Percentiles rank a stretch among this genome's conserved stretches.
phyloP scores from a whole-genome alignment of 257 asterid genomes.

The Hygrophila difformis region DNA sequence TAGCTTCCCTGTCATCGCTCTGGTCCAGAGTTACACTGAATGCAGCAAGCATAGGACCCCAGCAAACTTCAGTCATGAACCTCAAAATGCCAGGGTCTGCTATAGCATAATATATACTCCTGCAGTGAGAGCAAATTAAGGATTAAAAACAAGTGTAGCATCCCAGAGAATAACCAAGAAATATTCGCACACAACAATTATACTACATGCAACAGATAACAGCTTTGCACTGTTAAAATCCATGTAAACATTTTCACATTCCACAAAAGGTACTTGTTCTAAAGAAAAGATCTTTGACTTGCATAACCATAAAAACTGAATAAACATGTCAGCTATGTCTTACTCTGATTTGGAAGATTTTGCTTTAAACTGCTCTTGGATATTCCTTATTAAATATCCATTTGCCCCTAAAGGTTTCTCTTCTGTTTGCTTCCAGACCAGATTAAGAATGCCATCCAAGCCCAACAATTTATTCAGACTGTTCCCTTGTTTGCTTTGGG shows the following conservation, averaged over 20 bases:
- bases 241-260: slow-evolving; percentile 8
- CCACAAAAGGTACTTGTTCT: slow-evolving; percentile 14
- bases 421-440: slow-evolving; percentile 95
- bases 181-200: slow-evolving; percentile 2
- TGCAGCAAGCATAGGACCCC: slow-evolving; percentile 99
- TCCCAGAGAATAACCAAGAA: slow-evolving; percentile 13
- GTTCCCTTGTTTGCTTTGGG: slow-evolving; percentile 84
- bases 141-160: slow-evolving; percentile 12
- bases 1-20: slow-evolving; percentile 91
- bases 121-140: slow-evolving; percentile 25
- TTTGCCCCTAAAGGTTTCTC: slow-evolving; percentile 91
- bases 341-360: slow-evolving; percentile 94
- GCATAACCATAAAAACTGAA: slow-evolving; percentile 7
- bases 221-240: slow-evolving; percentile 10
- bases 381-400: slow-evolving; percentile 76
- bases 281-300: neutral
- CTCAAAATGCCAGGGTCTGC: slow-evolving; percentile 85
- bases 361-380: slow-evolving; percentile 94
- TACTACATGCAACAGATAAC: slow-evolving; percentile 14
- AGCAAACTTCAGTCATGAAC: slow-evolving; percentile 97
- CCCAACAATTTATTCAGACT: slow-evolving; percentile 85
- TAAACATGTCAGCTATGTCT: slow-evolving; percentile 31
- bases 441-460: slow-evolving; percentile 91
- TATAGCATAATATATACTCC: slow-evolving; percentile 69
- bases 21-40: slow-evolving; percentile 96